Evolutionary conservation across 768 basidiomycete genomes (phyloP), one percentile per base, ranked within the genome.

Genomic region (Termitomyces sp.): DNA sequence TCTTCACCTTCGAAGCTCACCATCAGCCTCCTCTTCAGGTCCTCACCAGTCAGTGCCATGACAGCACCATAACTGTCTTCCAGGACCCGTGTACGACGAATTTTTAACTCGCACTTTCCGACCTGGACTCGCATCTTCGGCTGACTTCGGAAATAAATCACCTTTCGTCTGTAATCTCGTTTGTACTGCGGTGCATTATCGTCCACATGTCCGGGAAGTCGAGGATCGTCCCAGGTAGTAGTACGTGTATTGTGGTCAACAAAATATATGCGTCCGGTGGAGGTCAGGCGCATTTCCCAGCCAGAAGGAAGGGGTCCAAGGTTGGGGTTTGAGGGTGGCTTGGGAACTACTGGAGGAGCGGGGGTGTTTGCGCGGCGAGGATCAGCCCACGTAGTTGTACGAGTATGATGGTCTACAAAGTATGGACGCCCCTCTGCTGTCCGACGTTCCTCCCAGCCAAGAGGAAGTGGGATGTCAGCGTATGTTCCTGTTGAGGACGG

Each of bases 141-240:
- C 66, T 96, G 94, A 65, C 87, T 89, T 62, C 94, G 84, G 84
- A 96, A 95, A 78, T 96, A 96, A 53, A 96, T 88, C 48, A 96
- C 86, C 75, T 96, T 96, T 59, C 92, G 81, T 64, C 94, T 79
- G 72, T 96, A 96, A 75, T 96, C 94, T 63, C 92, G 88, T 75
- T 96, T 95, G 76, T 95, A 96, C 75, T 96, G 93, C n/a, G 94
- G 94, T 3, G 92, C 92, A 74, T 87, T 92, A 65, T 90, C 87
- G 69, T 94, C 92, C 52, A 94, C 78, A 63, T 88, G 84, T 1
- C 85, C 88, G 0, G 94, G 94, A 56, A 95, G 73, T 55, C 94
- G 85, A 20, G 94, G 94, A 72, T 96, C 94, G 70, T 96, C 94
- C 94, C 94, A 96, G 7, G 91, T 86, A 16, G 94, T 96, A 18